Evolutionary conservation across 208 protist species (phyloP).

Genomic region (Leishmania martiniquensis): DNA sequence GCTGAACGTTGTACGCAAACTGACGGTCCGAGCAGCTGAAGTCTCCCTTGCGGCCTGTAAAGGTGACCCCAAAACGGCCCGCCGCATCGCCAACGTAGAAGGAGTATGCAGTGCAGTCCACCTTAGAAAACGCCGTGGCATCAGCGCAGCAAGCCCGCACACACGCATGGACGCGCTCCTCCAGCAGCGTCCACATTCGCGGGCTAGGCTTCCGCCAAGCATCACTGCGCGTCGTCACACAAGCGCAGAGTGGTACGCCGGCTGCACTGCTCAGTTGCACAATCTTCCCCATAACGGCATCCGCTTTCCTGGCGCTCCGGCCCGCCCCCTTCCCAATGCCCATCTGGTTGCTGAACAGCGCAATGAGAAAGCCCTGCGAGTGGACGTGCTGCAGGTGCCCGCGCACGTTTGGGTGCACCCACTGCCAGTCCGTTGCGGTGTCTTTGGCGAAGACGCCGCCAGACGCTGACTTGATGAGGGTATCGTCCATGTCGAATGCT

Average conservation of each 20-base stretch:
- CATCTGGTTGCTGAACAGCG: conserved; percentile 94
- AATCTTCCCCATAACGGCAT: conserved; percentile 55
- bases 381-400: conserved; percentile 51
- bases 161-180: conserved; percentile 38
- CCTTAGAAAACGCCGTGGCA: background rate
- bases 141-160: conserved; percentile 1
- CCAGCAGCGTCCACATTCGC: conserved; percentile 87
- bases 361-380: conserved; percentile 74
- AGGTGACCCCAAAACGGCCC: conserved; percentile 57
- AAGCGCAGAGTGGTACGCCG: conserved; percentile 71
- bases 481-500: conserved; percentile 85
- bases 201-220: conserved; percentile 89
- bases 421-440: conserved; percentile 70
- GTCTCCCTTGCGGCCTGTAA: conserved; percentile 87
- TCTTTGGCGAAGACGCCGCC: conserved; percentile 67
- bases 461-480: conserved; percentile 57
- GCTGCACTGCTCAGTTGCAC: conserved; percentile 40
- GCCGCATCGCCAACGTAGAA: conserved; percentile 96
- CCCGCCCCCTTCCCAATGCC: conserved; percentile 63
- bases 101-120: conserved; percentile 38
- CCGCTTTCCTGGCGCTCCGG: conserved; percentile 65
- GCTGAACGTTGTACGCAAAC: conserved; percentile 86
- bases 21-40: conserved; percentile 91
- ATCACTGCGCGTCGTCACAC: conserved; percentile 79
- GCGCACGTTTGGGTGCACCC: conserved; percentile 48